A percentile compares a stretch with the other conserved stretches of the same genome.
Conservation (phyloP, 345 rosid species). For the Orychophragmus violaceus region DNA sequence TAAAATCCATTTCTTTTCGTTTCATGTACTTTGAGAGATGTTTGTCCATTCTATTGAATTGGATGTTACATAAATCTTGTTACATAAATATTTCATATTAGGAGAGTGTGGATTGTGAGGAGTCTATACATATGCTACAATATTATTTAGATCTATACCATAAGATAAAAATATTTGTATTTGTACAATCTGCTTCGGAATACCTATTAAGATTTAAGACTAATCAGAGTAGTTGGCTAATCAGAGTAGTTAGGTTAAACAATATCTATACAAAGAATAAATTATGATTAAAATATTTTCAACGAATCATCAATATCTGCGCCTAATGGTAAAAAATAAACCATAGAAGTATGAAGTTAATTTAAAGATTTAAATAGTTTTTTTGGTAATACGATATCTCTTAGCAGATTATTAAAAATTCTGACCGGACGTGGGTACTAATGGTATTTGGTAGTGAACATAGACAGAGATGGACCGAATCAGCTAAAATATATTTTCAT, state of each 20-base stretch:
- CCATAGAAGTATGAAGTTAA: neutral
- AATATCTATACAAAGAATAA: too few relatives aligned
- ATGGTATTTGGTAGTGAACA: neutral
- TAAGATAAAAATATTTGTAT: too few relatives aligned
- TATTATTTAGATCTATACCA: neutral
- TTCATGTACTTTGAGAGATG: neutral
- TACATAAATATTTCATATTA: too few relatives aligned
- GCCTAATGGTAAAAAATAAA: neutral
- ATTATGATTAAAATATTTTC: too few relatives aligned
- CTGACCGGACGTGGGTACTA: neutral
- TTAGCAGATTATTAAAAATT: neutral
- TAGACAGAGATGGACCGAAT: neutral
- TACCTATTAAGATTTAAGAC: neutral
- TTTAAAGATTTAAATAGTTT: neutral
- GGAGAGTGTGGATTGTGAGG: neutral
- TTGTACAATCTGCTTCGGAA: neutral
- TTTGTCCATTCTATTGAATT: conserved; percentile 1
- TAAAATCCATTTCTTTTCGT: neutral
- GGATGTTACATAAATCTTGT: neutral
- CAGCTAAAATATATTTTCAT: neutral
- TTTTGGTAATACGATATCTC: neutral
- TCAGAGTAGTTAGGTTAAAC: too few relatives aligned
- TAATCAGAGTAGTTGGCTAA: too few relatives aligned
- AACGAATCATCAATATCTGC: neutral
- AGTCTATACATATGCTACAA: neutral